Evolutionary conservation across 2,329 filamentous ascomycete species (phyloP).

Genomic region (Endocalyx cinctus): DNA sequence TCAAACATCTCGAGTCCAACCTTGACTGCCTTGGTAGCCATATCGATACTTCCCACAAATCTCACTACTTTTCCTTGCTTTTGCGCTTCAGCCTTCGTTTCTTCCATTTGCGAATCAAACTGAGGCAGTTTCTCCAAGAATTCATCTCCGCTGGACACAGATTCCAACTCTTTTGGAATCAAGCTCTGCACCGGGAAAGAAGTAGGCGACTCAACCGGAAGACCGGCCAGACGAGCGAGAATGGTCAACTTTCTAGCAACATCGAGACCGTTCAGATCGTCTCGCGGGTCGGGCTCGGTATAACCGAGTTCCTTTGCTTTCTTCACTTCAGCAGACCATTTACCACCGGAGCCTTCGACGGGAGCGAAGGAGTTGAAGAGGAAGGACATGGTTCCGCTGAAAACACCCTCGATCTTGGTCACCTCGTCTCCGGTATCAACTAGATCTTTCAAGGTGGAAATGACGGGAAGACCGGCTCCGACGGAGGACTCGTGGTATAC

Average conservation of each 20-base stretch:
- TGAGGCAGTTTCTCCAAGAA: constrained; percentile 76
- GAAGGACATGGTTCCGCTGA: constrained; percentile 97
- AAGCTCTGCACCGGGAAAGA: constrained; percentile 91
- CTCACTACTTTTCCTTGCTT: constrained; percentile 86
- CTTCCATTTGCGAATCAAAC: constrained; percentile 88
- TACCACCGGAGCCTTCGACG: constrained; percentile 66
- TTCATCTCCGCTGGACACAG: constrained; percentile 70
- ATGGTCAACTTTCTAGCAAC: constrained; percentile 97
- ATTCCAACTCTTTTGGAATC: constrained; percentile 83
- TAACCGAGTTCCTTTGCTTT: constrained; percentile 92
- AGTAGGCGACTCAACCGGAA: constrained; percentile 77
- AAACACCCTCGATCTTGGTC: constrained; percentile 91
- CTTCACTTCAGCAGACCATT: constrained; percentile 87
- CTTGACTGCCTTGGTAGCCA: constrained; percentile 75
- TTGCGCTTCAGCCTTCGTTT: constrained; percentile 78
- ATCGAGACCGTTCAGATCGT: constrained; percentile 82
- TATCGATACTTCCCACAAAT: constrained; percentile 91
- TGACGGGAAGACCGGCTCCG: constrained; percentile 86
- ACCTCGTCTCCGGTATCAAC: constrained; percentile 90
- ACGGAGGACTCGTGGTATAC: constrained; percentile 95
- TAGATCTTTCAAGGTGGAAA: constrained; percentile 92
- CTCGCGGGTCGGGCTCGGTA: constrained; percentile 81
- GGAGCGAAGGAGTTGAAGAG: constrained; percentile 97
- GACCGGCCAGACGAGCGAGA: constrained; percentile 76
- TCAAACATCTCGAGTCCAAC: constrained; percentile 91